Percentiles rank a stretch among this genome's conserved stretches.
Evolutionary conservation across 768 basidiomycete species (phyloP).

Genomic region (Kwoniella shandongensis): DNA sequence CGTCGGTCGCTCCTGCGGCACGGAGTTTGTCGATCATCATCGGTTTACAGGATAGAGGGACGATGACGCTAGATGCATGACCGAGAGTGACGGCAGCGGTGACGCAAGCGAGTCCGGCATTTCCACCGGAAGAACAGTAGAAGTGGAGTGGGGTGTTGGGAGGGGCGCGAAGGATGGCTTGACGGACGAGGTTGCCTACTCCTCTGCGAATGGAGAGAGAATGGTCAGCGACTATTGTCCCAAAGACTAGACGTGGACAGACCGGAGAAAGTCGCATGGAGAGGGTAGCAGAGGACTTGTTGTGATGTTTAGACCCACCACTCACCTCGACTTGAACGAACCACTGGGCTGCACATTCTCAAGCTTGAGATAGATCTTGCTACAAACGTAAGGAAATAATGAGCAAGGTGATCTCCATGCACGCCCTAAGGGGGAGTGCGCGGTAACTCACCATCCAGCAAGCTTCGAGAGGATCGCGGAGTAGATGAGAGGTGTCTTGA

Average conservation of each 20-base stretch:
- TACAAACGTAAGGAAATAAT: too few species aligned
- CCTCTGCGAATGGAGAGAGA: slow-evolving; percentile 14
- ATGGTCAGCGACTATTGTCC: neutral
- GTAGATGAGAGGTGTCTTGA: slow-evolving; percentile 37
- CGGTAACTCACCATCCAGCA: slow-evolving; percentile 35
- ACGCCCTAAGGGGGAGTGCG: neutral
- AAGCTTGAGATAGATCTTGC: slow-evolving; percentile 42
- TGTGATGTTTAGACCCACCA: neutral
- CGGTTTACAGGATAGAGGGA: slow-evolving; percentile 29
- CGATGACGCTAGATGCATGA: slow-evolving; percentile 35
- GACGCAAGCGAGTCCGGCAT: slow-evolving; percentile 42
- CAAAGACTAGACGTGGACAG: neutral
- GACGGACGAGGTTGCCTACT: slow-evolving; percentile 35
- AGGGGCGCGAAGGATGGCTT: slow-evolving; percentile 10
- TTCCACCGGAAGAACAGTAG: slow-evolving; percentile 41
- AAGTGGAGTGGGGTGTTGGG: slow-evolving; percentile 25
- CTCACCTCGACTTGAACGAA: slow-evolving; percentile 47
- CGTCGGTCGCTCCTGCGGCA: slow-evolving; percentile 30
- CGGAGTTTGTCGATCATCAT: slow-evolving; percentile 32
- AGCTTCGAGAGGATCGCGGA: slow-evolving; percentile 27
- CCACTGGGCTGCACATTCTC: slow-evolving; percentile 45
- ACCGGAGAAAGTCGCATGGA: neutral
- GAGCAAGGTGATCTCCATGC: neutral
- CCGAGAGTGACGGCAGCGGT: slow-evolving; percentile 26
- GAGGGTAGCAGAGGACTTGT: neutral